Evolutionary conservation across 768 basidiomycete genomes (phyloP).

Genomic region (Mycena maculata): DNA sequence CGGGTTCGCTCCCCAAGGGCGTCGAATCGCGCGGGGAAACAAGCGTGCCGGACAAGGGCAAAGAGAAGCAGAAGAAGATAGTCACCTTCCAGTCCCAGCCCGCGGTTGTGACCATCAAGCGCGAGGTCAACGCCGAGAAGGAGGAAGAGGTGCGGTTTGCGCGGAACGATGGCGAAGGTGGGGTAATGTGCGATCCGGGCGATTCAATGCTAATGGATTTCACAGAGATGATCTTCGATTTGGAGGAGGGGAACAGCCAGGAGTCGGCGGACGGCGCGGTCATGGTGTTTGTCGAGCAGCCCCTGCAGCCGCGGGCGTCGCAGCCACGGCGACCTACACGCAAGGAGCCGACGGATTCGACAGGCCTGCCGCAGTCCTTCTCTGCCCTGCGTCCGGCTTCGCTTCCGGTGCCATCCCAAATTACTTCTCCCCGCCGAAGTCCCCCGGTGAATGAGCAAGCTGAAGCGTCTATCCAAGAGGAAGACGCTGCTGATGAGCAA

Average conservation of each 20-base stretch:
- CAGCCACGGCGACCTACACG: slow-evolving; percentile 37
- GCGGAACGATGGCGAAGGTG: slow-evolving; percentile 59
- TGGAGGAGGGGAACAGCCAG: slow-evolving; percentile 61
- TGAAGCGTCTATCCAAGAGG: slow-evolving; percentile 1
- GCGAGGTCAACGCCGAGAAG: slow-evolving; percentile 47
- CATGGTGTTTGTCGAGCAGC: slow-evolving; percentile 58
- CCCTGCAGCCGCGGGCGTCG: slow-evolving; percentile 45
- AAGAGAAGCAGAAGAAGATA: slow-evolving; percentile 75
- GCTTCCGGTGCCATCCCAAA: slow-evolving; percentile 72
- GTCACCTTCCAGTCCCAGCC: slow-evolving; percentile 75
- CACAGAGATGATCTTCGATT: slow-evolving; percentile 75
- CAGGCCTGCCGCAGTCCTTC: slow-evolving; percentile 66
- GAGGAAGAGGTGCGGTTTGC: slow-evolving; percentile 44
- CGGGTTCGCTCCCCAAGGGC: slow-evolving; percentile 32
- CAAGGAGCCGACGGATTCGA: slow-evolving; percentile 42
- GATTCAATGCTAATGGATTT: background rate
- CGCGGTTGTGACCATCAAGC: slow-evolving; percentile 60
- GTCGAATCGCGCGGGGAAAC: slow-evolving; percentile 22
- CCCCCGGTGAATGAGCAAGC: slow-evolving; percentile 23
- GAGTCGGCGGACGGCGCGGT: slow-evolving; percentile 45
- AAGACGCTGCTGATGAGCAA: slow-evolving; percentile 5
- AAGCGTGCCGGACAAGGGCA: slow-evolving; percentile 57
- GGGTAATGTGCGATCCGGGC: slow-evolving; percentile 30
- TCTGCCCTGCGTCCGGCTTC: slow-evolving; percentile 73
- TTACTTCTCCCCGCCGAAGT: slow-evolving; percentile 57